These are phyloP conservation scores for Citrus sp. DNA, from an alignment of 345 rosid genomes.

Conservation along the genomic window DNA sequence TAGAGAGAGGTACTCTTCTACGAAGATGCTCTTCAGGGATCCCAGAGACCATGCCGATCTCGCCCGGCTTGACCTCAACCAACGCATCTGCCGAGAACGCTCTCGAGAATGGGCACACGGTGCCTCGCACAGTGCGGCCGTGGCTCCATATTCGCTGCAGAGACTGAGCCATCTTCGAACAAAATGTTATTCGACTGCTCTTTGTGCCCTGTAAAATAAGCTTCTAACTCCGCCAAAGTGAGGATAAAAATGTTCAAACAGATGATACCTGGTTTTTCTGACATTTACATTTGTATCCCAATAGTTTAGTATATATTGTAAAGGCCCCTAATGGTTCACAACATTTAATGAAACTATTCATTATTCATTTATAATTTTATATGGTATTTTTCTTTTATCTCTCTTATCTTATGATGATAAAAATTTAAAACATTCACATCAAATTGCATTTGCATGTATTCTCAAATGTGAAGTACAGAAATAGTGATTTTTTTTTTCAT, in stretches of 20 bases:
- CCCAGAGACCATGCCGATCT: conserved; percentile 87
- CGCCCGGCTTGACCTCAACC: conserved; percentile 74
- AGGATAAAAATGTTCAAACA: neutral
- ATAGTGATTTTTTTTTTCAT: too few relatives aligned
- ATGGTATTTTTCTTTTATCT: too few relatives aligned
- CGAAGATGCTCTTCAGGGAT: conserved; percentile 86
- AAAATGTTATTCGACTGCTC: neutral
- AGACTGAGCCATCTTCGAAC: conserved; percentile 52
- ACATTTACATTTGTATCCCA: neutral
- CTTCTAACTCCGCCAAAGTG: neutral
- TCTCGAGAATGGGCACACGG: conserved; percentile 33
- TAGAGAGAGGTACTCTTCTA: conserved; percentile 41
- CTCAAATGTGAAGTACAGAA: too few relatives aligned
- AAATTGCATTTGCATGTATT: too few relatives aligned
- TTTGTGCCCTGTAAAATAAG: neutral
- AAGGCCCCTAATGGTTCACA: neutral
- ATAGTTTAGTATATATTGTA: neutral
- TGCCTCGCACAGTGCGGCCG: conserved; percentile 27
- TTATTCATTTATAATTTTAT: too few relatives aligned
- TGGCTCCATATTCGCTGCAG: conserved; percentile 43
- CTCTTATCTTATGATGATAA: too few relatives aligned
- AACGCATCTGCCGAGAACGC: conserved; percentile 59
- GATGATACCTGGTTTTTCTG: neutral
- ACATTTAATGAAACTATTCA: neutral
- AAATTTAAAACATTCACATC: too few relatives aligned